Conservation (phyloP, 1,284 basidiomycete species). For the Fomitopsis palustris region DNA sequence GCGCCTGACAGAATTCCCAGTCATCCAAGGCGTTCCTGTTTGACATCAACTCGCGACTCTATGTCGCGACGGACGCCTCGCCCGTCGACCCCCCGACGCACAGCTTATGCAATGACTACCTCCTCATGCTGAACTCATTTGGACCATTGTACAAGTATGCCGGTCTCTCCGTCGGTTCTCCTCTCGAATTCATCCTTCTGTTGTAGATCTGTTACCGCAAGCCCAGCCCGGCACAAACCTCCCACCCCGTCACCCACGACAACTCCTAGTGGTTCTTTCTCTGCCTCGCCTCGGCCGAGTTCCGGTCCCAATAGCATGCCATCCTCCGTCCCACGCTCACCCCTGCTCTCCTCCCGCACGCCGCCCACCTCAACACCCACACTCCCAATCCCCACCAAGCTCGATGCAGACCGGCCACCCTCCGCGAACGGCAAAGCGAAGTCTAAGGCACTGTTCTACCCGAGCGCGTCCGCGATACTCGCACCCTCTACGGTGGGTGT, state of each 20-base stretch:
- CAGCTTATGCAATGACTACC: constrained; percentile 88
- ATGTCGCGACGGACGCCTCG: constrained; percentile 89
- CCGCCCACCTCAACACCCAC: constrained; percentile 16
- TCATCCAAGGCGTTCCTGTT: constrained; percentile 93
- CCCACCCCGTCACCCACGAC: constrained; percentile 1
- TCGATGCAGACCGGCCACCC: neutral
- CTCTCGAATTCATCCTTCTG: neutral
- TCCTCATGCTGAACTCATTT: constrained; percentile 85
- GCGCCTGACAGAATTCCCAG: constrained; percentile 66
- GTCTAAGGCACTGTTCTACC: constrained; percentile 40
- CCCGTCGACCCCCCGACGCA: constrained; percentile 89
- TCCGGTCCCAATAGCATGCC: neutral
- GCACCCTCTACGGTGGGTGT: constrained; percentile 54
- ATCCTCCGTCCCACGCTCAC: constrained; percentile 6
- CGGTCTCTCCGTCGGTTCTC: neutral
- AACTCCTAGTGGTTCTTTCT: constrained; percentile 13
- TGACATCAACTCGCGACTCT: constrained; percentile 83
- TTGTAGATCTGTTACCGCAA: constrained; percentile 27
- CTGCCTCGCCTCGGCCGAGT: constrained; percentile 21
- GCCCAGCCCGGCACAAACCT: constrained; percentile 18
- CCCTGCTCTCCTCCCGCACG: constrained; percentile 17
- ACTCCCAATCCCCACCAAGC: neutral
- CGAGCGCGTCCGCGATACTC: constrained; percentile 51
- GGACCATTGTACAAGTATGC: constrained; percentile 77
- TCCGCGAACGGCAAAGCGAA: neutral